phyloP scores from a whole-genome alignment of 306 rosid genomes.

The Rosa rugosa region DNA sequence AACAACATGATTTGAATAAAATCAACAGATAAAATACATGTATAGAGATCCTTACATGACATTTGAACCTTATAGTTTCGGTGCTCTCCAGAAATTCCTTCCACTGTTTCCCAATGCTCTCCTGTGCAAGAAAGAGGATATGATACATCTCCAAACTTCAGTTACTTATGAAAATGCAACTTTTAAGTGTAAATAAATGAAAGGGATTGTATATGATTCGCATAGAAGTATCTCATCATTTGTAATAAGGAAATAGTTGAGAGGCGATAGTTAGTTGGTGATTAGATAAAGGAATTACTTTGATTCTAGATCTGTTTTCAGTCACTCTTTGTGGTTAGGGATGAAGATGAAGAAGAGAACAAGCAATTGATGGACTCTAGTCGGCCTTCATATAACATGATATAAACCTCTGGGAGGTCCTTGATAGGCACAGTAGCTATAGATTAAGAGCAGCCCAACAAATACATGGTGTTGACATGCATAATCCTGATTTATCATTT shows the following conservation, averaged over 20 bases:
- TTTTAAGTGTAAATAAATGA: not conserved
- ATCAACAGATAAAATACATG: not conserved
- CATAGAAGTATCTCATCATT: not conserved
- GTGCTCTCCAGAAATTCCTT: slow-evolving; percentile 82
- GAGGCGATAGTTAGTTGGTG: not conserved
- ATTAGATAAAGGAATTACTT: not conserved
- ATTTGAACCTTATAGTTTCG: slow-evolving; percentile 69
- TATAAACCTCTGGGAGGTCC: not conserved
- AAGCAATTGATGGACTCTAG: not conserved
- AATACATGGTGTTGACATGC: not conserved
- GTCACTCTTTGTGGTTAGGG: too few species aligned
- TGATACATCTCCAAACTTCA: slow-evolving; percentile 4
- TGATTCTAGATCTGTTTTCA: not conserved
- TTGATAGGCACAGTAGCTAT: too few species aligned
- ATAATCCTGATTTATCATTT: too few species aligned
- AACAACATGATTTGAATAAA: not conserved
- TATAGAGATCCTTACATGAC: slow-evolving; percentile 60
- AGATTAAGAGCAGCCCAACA: not conserved
- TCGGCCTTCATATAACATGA: not conserved
- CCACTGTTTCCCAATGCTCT: slow-evolving; percentile 96
- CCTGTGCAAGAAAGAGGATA: slow-evolving; percentile 38
- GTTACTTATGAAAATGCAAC: not conserved
- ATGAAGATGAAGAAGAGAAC: not conserved
- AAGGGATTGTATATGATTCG: not conserved
- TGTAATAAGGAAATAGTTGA: not conserved